A percentile compares a stretch with the other conserved stretches of the same genome.
phyloP scores from a whole-genome alignment of 2,329 filamentous ascomycete genomes.

The Rugonectria rugulosa region DNA sequence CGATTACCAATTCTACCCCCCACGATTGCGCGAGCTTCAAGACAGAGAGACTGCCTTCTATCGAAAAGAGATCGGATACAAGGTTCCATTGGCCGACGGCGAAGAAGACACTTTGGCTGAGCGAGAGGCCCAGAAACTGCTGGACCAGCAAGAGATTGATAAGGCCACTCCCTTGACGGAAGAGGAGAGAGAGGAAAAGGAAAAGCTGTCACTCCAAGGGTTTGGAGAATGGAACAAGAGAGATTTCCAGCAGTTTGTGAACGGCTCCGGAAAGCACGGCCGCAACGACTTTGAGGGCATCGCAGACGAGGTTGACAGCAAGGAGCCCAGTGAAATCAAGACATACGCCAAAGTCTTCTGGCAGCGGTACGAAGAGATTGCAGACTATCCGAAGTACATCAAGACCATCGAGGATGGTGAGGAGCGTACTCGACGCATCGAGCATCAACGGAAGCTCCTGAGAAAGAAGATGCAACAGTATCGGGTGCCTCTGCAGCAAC shows the following conservation, averaged over 20 bases:
- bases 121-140: constrained; percentile 84
- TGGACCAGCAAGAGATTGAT: constrained; percentile 93
- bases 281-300: constrained; percentile 87
- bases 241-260: constrained; percentile 98
- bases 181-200: constrained; percentile 88
- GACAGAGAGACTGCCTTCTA: constrained; percentile 96
- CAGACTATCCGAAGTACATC: constrained; percentile 88
- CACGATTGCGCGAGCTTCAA: constrained; percentile 83
- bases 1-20: constrained; percentile 97
- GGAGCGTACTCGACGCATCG: constrained; percentile 85
- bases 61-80: constrained; percentile 95
- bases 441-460: constrained; percentile 91
- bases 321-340: constrained; percentile 84
- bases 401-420: constrained; percentile 92
- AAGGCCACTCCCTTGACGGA: constrained; percentile 88
- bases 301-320: constrained; percentile 89
- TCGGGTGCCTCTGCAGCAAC: constrained; percentile 94
- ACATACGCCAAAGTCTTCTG: constrained; percentile 95
- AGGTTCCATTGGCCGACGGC: constrained; percentile 87
- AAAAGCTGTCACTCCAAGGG: constrained; percentile 79
- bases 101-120: constrained; percentile 86
- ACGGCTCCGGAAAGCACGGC: constrained; percentile 91
- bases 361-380: constrained; percentile 91
- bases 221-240: constrained; percentile 96
- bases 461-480: constrained; percentile 96